Evolutionary conservation across 768 basidiomycete species (phyloP), one percentile per base, ranked within the genome.

Genomic region (Suillus spraguei): DNA sequence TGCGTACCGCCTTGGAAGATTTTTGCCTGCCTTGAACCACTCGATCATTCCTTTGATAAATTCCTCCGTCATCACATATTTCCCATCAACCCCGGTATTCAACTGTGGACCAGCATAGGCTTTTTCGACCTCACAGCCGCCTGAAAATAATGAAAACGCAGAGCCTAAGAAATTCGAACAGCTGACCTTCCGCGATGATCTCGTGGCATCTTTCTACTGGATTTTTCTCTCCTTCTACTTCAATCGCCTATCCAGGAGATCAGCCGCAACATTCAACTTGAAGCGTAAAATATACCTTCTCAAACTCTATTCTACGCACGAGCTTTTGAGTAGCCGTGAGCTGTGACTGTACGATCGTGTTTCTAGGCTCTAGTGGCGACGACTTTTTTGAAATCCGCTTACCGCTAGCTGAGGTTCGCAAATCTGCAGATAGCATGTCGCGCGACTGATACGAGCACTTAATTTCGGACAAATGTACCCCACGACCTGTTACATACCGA

Each of bases 1-100:
- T 33, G 90, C 95, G 64, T 95, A 90, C 76, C 96, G 84, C 75
- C 89, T 88, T 5, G 94, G 87, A 54, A 99, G 77, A n/a, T 89
- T 82, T 74, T 97, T 97, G n/a, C 95, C 95, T 50, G 88, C 85
- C 80, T 95, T 96, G 79, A 97, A 99, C 88, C 88, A 93, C 66
- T 88, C 80, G 56, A 97, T 87, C 95, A 99, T 95, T 44, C 79
- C 83, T 66, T 84, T 82, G 65, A 99, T 81, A 74, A 98, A 99
- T 60, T 89, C 83, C 42, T 83, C 75, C 32, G 88, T 92, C 66
- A 96, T 91, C 56, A 75, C 79, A 76, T 86, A 94, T 77, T 88
- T 87, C 58, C 86, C 89, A 66, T 87, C 83, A 60, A 86, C 82
- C 47, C 79, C 74, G 16, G 77, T 70, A n/a, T 79, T 71, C 16